Evolutionary conservation across 805 yeast species (phyloP).

Genomic region (Suhomyces faveliae): DNA sequence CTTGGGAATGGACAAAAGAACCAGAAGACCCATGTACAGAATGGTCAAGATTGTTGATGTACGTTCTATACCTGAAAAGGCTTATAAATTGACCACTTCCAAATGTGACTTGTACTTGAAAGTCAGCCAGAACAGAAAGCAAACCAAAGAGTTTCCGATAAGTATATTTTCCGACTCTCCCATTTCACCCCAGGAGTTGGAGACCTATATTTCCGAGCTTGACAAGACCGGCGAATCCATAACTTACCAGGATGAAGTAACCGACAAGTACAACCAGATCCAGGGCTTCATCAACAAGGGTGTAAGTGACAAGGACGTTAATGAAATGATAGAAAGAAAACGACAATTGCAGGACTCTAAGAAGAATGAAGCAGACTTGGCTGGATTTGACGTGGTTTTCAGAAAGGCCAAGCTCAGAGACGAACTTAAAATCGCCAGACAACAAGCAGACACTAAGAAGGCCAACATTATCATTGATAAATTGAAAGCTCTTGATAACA

Average conservation of each 20-base stretch:
- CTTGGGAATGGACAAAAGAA: slow-evolving; percentile 65
- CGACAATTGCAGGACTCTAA: slow-evolving; percentile 52
- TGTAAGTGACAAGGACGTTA: slow-evolving; percentile 70
- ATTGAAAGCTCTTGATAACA: slow-evolving; percentile 46
- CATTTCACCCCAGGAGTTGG: slow-evolving; percentile 69
- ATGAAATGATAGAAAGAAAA: slow-evolving; percentile 73
- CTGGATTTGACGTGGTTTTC: slow-evolving; percentile 65
- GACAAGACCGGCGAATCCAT: slow-evolving; percentile 53
- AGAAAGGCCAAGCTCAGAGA: slow-evolving; percentile 70
- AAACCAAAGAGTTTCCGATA: slow-evolving; percentile 72
- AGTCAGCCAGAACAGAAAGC: slow-evolving; percentile 79
- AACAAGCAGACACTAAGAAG: slow-evolving; percentile 48
- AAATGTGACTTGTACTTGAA: slow-evolving; percentile 55
- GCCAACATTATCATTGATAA: slow-evolving; percentile 30
- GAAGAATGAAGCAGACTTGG: slow-evolving; percentile 17
- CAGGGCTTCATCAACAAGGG: slow-evolving; percentile 61
- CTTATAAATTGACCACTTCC: slow-evolving; percentile 42
- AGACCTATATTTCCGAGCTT: slow-evolving; percentile 61
- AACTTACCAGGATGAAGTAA: slow-evolving; percentile 65
- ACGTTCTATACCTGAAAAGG: slow-evolving; percentile 40
- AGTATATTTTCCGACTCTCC: slow-evolving; percentile 76
- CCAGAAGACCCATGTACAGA: slow-evolving; percentile 68
- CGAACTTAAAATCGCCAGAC: slow-evolving; percentile 68
- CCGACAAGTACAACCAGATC: slow-evolving; percentile 62
- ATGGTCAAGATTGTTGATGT: slow-evolving; percentile 78